Percentiles rank a stretch among this genome's conserved stretches.
These are phyloP conservation scores for Pelargonium myrrhifolium DNA, from an alignment of 441 rosid genomes.

Conservation along the genomic window DNA sequence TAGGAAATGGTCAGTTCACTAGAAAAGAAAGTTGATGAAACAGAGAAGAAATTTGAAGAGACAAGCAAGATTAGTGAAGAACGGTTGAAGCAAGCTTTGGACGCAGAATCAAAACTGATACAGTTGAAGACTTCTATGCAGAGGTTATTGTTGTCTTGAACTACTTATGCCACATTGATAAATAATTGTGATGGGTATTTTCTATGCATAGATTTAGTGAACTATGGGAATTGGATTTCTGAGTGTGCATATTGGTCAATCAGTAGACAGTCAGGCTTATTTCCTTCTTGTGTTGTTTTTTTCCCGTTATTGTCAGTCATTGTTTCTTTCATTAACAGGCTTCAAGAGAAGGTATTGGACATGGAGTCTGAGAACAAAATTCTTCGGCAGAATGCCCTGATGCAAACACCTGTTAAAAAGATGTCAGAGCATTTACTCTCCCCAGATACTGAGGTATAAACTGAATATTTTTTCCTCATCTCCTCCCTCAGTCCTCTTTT, in stretches of 20 bases:
- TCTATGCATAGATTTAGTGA: not conserved
- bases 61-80: constrained; percentile 73
- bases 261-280: not conserved
- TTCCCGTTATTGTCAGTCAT: constrained; percentile 18
- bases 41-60: constrained; percentile 46
- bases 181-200: not conserved
- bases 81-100: constrained; percentile 61
- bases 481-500: not conserved
- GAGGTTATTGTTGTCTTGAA: constrained; percentile 36
- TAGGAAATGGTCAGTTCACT: constrained; percentile 6
- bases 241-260: constrained; percentile 2
- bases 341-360: constrained; percentile 73
- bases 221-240: not conserved
- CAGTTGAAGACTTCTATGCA: constrained; percentile 82
- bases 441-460: not conserved
- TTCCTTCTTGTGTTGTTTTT: not conserved
- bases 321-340: constrained; percentile 36
- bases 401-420: constrained; percentile 2
- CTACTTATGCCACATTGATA: not conserved
- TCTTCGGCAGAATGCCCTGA: constrained; percentile 52
- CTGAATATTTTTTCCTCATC: not conserved
- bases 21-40: not conserved
- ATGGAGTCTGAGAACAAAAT: constrained; percentile 65
- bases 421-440: constrained; percentile 22
- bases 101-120: constrained; percentile 72